phyloP scores from a whole-genome alignment of 805 yeast genomes.

The Myxozyma geophila region DNA sequence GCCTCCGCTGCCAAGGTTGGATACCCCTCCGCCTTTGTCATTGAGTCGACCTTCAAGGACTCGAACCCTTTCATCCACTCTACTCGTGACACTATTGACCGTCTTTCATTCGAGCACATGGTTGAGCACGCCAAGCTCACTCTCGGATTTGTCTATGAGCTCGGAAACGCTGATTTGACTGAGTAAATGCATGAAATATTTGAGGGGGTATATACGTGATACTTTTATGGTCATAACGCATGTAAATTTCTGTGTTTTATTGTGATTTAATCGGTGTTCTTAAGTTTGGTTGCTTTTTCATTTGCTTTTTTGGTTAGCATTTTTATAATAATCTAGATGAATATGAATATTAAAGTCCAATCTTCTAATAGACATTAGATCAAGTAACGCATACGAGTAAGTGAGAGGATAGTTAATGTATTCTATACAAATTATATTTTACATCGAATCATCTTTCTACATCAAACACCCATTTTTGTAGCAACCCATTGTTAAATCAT shows the following conservation, averaged over 20 bases:
- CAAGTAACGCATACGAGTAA: no score
- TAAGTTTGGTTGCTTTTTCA: no score
- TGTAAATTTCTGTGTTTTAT: not conserved
- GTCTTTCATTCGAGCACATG: slow-evolving; percentile 77
- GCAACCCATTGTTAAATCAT: not conserved
- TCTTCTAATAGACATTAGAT: no score
- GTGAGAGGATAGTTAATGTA: no score
- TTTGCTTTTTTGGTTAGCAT: no score
- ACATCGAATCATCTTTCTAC: not conserved
- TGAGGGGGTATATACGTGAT: not conserved
- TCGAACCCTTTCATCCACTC: slow-evolving; percentile 77
- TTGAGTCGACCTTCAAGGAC: slow-evolving; percentile 71
- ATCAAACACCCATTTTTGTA: not conserved
- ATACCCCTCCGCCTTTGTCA: slow-evolving; percentile 79
- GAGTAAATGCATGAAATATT: slow-evolving; percentile 1
- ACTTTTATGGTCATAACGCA: not conserved
- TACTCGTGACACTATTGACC: slow-evolving; percentile 77
- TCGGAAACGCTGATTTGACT: slow-evolving; percentile 51
- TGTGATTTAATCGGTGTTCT: not conserved
- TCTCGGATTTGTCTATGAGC: slow-evolving; percentile 72
- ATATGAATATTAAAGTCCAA: no score
- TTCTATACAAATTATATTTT: not conserved
- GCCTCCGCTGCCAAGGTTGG: slow-evolving; percentile 83
- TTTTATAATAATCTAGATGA: no score
- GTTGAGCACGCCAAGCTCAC: slow-evolving; percentile 79